Evolutionary conservation across 169 alveolate genomes (phyloP), one percentile per base, ranked within the genome.

Genomic region (Cryptosporidium ubiquitum): DNA sequence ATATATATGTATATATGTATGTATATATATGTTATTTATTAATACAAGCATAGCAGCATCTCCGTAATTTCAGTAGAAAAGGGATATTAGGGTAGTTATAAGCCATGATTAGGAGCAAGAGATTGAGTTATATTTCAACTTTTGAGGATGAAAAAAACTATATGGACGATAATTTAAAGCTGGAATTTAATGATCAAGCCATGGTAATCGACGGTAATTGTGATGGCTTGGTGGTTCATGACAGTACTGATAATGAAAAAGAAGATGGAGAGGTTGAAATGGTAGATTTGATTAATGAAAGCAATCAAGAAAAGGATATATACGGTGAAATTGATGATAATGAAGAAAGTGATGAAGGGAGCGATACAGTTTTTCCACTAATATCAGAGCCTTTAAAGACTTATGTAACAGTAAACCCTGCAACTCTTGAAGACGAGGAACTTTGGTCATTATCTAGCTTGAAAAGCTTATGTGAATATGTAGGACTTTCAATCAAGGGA

Each of bases 371-470:
- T 18, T 79, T 79, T 16, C 89, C 89, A n/a, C 29, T 79, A 20
- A 47, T 61, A 16, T 60, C 64, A 5, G 89, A 79, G 44, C 89
- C 79, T 44, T 40, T 79, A n/a, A 79, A 33, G 20, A 79, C 89
- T 29, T 79, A 39, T 61, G 68, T 79, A 14, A 64, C 89, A 47
- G 66, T 79, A n/a, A 79, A 79, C 44, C 89, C 89, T 3, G 89
- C 89, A 14, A 79, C 89, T 10, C 26, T 79, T n/a, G 89, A 79
- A 18, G 89, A 79, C 37, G 89, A 79, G 20, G 89, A 79, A n/a
- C 74, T 79, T 60, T 79, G 89, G 89, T 64, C 89, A 16, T 51
- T 64, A 10, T 37, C 42, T 23, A 79, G 74, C 44, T 37, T 79
- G 66, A 58, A 64, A n/a, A 64, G 69, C 40, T 49, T 79, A 49